Base-by-base conservation (phyloP, 352 stramenopile genomes). In the Phytophthora sp. region DNA sequence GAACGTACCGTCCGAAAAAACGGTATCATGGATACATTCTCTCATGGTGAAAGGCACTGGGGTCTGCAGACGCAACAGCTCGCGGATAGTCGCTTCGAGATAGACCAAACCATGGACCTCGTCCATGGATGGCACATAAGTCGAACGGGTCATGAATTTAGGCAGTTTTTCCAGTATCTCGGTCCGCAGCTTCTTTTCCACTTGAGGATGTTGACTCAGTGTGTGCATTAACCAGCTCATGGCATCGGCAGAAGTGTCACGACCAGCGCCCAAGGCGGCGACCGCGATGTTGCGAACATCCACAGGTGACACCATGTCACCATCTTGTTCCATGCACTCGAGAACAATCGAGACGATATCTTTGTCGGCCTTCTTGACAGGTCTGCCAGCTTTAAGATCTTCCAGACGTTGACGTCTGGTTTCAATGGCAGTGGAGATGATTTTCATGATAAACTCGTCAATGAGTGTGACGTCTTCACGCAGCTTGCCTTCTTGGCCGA, bases 141-240 rank as follows among this genome's bases (percentile, higher is more conserved):
- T 60, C 8, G 54, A 3, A 13, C 57, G 63, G 0, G 13, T 52
- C 0, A 57, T 35, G 8, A 91, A 51, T 29, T 77, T 62, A 0
- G 79, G 80, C 1, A 88, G 47, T 9, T 84, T 74, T 7, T 31
- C 52, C 15, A 75, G 46, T 2, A 93, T 54, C 51, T 93, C 85
- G 6, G 66, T 31, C 0, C 76, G 71, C 1, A 93, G 69, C 5
- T 66, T 73, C 3, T 64, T 56, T 41, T 80, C 69, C 0, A 89
- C 71, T 2, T 65, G 44, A 3, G 83, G 86, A 55, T 93, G 33
- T 24, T 74, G 72, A 2, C 57, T 76, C 18, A 95, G 61, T 29
- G 88, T 85, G 46, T 89, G 79, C 4, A 95, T 36, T 6, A 89
- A 64, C 89, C 89, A 95, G 27, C 65, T 80, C 54, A 91, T 69